A percentile compares a stretch with the other conserved stretches of the same genome.
These are phyloP conservation scores for Zoysia japonica DNA, from an alignment of 176 grass and related monocot genomes.

Conservation along the genomic window DNA sequence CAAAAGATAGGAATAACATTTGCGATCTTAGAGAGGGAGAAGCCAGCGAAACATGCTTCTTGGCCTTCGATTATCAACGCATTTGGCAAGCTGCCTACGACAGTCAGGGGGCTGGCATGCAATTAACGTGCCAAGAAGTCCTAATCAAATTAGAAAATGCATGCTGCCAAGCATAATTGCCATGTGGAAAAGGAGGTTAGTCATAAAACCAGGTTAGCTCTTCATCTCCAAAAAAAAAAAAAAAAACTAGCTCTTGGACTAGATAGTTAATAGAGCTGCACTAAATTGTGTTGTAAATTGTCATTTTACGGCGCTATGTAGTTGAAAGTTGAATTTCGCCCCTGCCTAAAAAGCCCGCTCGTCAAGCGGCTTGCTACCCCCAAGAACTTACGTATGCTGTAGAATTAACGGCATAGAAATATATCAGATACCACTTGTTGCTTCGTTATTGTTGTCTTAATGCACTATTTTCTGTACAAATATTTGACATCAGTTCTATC, in stretches of 20 bases:
- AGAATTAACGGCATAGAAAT: background rate
- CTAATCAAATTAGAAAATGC: background rate
- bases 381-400: background rate
- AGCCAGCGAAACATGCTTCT: background rate
- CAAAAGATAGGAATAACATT: background rate
- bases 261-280: background rate
- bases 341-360: background rate
- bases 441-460: background rate
- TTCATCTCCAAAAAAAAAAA: background rate
- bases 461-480: background rate
- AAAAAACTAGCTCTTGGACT: too few relatives aligned
- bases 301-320: background rate
- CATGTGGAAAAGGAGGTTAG: conserved; percentile 4
- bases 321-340: too few relatives aligned
- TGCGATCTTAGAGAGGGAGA: background rate
- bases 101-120: background rate
- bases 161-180: background rate
- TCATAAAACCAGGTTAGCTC: background rate
- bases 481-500: background rate
- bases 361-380: background rate
- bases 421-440: background rate
- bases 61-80: background rate
- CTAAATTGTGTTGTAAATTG: background rate
- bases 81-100: background rate
- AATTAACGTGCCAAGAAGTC: conserved; percentile 17